Base-by-base conservation (phyloP, 352 stramenopile species). In the Globisporangium uncinulatum region DNA sequence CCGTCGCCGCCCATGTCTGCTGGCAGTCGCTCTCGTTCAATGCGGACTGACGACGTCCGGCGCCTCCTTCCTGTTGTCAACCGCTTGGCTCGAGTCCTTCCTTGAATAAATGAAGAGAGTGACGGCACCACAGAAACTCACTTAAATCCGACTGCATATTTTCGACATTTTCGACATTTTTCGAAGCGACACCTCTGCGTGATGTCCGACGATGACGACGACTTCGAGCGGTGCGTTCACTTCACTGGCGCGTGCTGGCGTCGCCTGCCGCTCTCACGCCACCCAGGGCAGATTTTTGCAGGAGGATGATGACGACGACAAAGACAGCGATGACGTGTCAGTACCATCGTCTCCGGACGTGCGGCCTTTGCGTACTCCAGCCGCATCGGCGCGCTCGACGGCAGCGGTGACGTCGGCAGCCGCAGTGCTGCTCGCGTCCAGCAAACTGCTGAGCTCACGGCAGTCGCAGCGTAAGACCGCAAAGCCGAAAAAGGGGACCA, bases 211-310 rank as follows among this genome's bases (percentile, higher is more conserved):
- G 84, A 73, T 51, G 74, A 86, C 48, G 62, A 76, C 34, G 77
- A 85, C 46, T 89, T 89, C 62, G 71, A 75, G 70, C 69, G 74
- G 79, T 87, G 65, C 50, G 65, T 57, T 47, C 61, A 13, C 41
- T 56, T 29, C 24, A 29, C 24, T 29, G 24, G 24, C 24, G 24
- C 24, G 24, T 29, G 24, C 24, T 29, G 24, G 24, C 24, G 24
- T 29, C 4, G 24, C 24, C 24, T 29, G 24, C 4, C 24, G 24
- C 4, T 29, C 24, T 29, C 24, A 29, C 24, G 24, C 24, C 24
- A 29, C 24, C 24, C 24, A 4, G 24, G 24, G 24, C 41, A 45
- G 41, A 9, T 45, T 45, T 15, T 6, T 45, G 41, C 41, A 45
- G 41, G 13, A 45, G 9, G 41, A 45, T 19, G 41, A 45, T 20